Evolutionary conservation across 768 basidiomycete species (phyloP), one percentile per base, ranked within the genome.

Genomic region (Mycena albidolilacea): DNA sequence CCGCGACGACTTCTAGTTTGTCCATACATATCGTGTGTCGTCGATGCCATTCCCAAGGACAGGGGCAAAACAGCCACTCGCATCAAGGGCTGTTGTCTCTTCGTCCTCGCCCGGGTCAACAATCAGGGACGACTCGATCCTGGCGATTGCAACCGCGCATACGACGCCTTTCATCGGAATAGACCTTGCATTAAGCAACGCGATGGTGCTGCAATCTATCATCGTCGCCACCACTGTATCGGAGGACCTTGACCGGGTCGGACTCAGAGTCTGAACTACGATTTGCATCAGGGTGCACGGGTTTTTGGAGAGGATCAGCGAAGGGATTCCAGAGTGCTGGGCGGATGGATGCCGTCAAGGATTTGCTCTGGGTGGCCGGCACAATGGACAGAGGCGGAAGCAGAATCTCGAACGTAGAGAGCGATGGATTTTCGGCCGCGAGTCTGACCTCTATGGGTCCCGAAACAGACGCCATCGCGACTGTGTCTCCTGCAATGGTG

Each of bases 221-320:
- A 91, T 83, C 2, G 92, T 87, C 0, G 94, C 91, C 2, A 89
- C 82, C 35, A 93, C 82, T 0, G 84, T 83, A 37, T 87, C 84
- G 41, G 82, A 82, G 77, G 81, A 75, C 70, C 77, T 61, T 65
- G 78, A 70, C 5, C 71, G 73, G 9, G 81, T 66, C 0, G 80
- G 77, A 35, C 77, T 79, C 1, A 95, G 84, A 3, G 88, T 85
- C 80, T 96, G 95, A 0, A 93, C 85, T 1, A 94, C 92, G n/a
- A 96, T 84, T 75, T 95, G 95, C 3, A 95, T 84, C 11, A 95
- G 86, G 3, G 93, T 90, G 15, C 95, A 85, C 9, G 95, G 95
- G 69, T 92, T 87, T 60, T 89, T 87, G 5, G 87, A 84, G 60
- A 95, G 88, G n/a, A 95, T 82, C 48, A 95, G 83, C 0, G 89